Conservation (phyloP, 306 rosid species). For the Vigna mungo region DNA sequence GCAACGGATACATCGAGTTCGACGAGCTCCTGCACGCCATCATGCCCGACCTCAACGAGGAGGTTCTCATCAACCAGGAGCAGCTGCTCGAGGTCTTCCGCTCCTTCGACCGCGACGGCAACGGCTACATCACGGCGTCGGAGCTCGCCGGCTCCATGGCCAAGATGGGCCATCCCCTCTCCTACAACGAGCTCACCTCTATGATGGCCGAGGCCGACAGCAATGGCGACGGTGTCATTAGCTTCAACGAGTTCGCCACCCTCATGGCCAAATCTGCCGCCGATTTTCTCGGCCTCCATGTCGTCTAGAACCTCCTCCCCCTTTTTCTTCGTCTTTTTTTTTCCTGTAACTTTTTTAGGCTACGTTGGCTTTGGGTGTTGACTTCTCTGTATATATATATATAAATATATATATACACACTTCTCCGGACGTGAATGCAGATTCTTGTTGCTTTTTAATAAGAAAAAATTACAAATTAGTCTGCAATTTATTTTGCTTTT, state of each 20-base stretch:
- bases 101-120: slow-evolving; percentile 85
- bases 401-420: no score
- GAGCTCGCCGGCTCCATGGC: slow-evolving; percentile 93
- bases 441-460: no score
- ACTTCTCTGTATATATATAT: no score
- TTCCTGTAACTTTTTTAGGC: neutral
- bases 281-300: slow-evolving; percentile 69
- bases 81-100: slow-evolving; percentile 75
- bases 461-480: no score
- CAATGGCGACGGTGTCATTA: slow-evolving; percentile 86
- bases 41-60: slow-evolving; percentile 59
- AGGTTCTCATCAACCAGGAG: slow-evolving; percentile 71
- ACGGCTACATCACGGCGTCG: slow-evolving; percentile 75
- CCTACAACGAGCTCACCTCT: slow-evolving; percentile 67
- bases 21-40: slow-evolving; percentile 71
- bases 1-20: slow-evolving; percentile 76
- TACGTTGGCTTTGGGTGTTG: neutral
- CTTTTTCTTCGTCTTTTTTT: no score
- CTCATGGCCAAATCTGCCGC: slow-evolving; percentile 81
- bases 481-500: no score
- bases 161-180: slow-evolving; percentile 80
- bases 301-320: neutral
- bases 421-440: no score
- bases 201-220: slow-evolving; percentile 82
- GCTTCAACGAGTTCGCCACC: slow-evolving; percentile 71